These are phyloP conservation scores for Aureobasidium vineae DNA, from an alignment of 2,329 filamentous ascomycete genomes.

Conservation along the genomic window DNA sequence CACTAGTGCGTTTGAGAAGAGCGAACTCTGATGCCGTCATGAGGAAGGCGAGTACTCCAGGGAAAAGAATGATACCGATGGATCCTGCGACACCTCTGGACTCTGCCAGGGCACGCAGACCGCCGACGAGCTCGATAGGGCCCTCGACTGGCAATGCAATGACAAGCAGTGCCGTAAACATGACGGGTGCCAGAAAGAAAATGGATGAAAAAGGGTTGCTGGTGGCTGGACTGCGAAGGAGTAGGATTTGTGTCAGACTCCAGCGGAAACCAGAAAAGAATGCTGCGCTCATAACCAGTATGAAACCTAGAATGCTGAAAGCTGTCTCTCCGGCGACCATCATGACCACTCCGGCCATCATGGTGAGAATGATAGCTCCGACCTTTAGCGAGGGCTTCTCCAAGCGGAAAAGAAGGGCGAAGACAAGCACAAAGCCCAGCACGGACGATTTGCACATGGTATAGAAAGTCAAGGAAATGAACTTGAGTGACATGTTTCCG, in stretches of 20 bases:
- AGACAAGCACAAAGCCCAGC: slow-evolving; percentile 89
- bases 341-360: slow-evolving; percentile 93
- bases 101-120: slow-evolving; percentile 61
- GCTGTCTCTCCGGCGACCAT: slow-evolving; percentile 96
- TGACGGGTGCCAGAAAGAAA: slow-evolving; percentile 95
- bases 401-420: slow-evolving; percentile 90
- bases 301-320: slow-evolving; percentile 82
- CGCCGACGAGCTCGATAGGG: slow-evolving; percentile 63
- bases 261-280: slow-evolving; percentile 97
- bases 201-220: slow-evolving; percentile 96
- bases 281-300: slow-evolving; percentile 87
- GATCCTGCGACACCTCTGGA: slow-evolving; percentile 67
- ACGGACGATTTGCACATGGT: slow-evolving; percentile 99
- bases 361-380: slow-evolving; percentile 80
- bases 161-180: slow-evolving; percentile 79
- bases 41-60: slow-evolving; percentile 84
- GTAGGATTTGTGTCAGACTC: slow-evolving; percentile 95
- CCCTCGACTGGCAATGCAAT: slow-evolving; percentile 88
- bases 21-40: slow-evolving; percentile 98
- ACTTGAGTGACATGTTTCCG: slow-evolving; percentile 93
- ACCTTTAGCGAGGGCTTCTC: slow-evolving; percentile 84
- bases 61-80: slow-evolving; percentile 77
- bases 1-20: slow-evolving; percentile 87
- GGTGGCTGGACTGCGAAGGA: slow-evolving; percentile 90
- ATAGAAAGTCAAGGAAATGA: slow-evolving; percentile 95